phyloP scores from a whole-genome alignment of 768 basidiomycete species.

The Fomitopsis pulvina region DNA sequence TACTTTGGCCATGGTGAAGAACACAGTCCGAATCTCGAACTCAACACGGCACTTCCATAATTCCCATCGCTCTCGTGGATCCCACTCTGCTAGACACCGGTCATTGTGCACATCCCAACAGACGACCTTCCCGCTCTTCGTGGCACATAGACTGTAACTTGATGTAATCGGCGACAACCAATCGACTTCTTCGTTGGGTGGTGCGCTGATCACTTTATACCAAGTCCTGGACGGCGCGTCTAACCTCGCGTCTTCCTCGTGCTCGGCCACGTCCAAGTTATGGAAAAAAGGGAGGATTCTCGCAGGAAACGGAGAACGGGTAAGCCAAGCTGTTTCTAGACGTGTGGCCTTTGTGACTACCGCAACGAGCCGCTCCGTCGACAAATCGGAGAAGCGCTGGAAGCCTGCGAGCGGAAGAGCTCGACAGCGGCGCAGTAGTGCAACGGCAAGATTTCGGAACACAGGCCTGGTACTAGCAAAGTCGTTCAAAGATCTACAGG shows the following conservation, averaged over 20 bases:
- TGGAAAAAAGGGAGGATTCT: constrained; percentile 22
- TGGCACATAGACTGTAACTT: constrained; percentile 70
- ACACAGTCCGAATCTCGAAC: constrained; percentile 64
- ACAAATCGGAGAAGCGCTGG: constrained; percentile 59
- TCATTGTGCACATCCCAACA: constrained; percentile 71
- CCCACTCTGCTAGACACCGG: constrained; percentile 60
- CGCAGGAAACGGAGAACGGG: constrained; percentile 49
- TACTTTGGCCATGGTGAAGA: constrained; percentile 70
- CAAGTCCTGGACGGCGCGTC: constrained; percentile 34
- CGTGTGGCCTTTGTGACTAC: constrained; percentile 57
- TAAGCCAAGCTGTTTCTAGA: constrained; percentile 57
- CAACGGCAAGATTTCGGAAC: constrained; percentile 57
- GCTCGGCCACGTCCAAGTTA: constrained; percentile 8
- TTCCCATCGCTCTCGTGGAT: constrained; percentile 56
- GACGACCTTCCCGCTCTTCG: constrained; percentile 68
- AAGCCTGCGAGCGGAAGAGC: constrained; percentile 66
- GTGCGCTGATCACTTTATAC: constrained; percentile 66
- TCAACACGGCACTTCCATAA: constrained; percentile 77
- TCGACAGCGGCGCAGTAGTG: constrained; percentile 58
- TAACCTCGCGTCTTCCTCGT: neutral
- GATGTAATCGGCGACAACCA: constrained; percentile 76
- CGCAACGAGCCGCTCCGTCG: constrained; percentile 52
- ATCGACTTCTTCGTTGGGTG: constrained; percentile 63
- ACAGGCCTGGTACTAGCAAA: constrained; percentile 63
- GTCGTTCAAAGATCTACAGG: constrained; percentile 52